These are phyloP conservation scores for Geotrichum reessii DNA, from an alignment of 1,139 yeast genomes.

Conservation along the genomic window DNA sequence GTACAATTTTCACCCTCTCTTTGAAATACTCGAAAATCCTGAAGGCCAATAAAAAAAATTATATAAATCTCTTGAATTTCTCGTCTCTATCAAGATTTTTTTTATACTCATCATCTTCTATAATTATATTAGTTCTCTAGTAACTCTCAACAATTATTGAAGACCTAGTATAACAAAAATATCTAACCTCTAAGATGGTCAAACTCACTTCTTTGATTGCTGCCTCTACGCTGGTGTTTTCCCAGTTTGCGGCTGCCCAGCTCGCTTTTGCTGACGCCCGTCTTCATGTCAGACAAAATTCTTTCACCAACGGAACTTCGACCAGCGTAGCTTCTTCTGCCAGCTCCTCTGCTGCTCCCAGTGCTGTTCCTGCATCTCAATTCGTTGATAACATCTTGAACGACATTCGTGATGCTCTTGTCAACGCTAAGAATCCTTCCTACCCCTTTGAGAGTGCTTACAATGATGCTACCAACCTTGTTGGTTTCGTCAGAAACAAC, in stretches of 20 bases:
- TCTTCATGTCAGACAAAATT: constrained; percentile 8
- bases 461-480: background rate
- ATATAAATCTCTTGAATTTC: no score
- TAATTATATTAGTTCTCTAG: background rate
- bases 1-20: background rate
- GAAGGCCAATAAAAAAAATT: no score
- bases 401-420: constrained; percentile 3
- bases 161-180: background rate
- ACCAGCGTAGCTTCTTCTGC: constrained; percentile 2
- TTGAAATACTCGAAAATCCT: no score
- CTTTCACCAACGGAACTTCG: constrained; percentile 9
- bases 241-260: constrained; percentile 16
- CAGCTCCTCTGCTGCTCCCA: constrained; percentile 3
- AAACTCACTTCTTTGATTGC: constrained; percentile 12
- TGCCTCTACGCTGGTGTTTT: constrained; percentile 11
- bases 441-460: constrained; percentile 4
- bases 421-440: background rate
- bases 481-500: constrained; percentile 1
- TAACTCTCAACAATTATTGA: background rate
- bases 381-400: constrained; percentile 2
- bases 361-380: background rate
- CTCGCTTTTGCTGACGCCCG: constrained; percentile 13
- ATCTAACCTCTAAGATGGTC: constrained; percentile 11
- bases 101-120: no score
- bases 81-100: no score